phyloP scores from a whole-genome alignment of 2,329 filamentous ascomycete species.

The Colletotrichum sp. region DNA sequence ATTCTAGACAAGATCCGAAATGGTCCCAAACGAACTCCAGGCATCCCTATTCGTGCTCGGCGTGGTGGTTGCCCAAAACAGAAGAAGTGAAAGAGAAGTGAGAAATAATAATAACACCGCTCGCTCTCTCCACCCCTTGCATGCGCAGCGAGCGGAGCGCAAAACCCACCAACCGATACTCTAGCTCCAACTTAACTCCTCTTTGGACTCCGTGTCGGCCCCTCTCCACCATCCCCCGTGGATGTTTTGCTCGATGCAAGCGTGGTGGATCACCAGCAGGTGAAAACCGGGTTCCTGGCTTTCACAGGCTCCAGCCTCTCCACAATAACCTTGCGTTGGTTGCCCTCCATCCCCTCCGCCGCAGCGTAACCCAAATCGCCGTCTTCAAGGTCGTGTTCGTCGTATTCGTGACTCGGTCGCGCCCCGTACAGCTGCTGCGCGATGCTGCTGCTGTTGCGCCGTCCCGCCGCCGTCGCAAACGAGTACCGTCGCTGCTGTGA shows the following conservation, averaged over 20 bases:
- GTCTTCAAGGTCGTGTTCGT: slow-evolving; percentile 79
- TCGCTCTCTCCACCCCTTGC: neutral
- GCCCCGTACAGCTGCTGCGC: slow-evolving; percentile 57
- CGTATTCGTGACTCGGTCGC: slow-evolving; percentile 26
- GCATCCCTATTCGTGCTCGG: neutral
- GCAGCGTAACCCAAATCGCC: slow-evolving; percentile 95
- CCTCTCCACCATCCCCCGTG: neutral
- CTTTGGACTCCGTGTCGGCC: neutral
- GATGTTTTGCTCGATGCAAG: slow-evolving; percentile 6
- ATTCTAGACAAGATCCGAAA: neutral
- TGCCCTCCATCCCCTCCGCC: slow-evolving; percentile 91
- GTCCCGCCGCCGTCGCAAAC: slow-evolving; percentile 52
- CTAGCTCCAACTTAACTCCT: slow-evolving; percentile 1
- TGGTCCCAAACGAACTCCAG: slow-evolving; percentile 1
- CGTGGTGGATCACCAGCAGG: slow-evolving; percentile 75
- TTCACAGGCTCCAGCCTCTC: slow-evolving; percentile 96
- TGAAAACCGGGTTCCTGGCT: slow-evolving; percentile 93
- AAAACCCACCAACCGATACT: neutral
- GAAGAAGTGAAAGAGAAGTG: neutral
- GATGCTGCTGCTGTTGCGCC: slow-evolving; percentile 55
- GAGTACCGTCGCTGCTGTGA: slow-evolving; percentile 55
- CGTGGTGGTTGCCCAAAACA: neutral
- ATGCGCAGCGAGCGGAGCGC: neutral
- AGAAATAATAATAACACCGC: neutral
- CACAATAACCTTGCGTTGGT: slow-evolving; percentile 93